Base-by-base conservation (phyloP, 2,329 filamentous ascomycete species). In the Fusarium xylarioides region DNA sequence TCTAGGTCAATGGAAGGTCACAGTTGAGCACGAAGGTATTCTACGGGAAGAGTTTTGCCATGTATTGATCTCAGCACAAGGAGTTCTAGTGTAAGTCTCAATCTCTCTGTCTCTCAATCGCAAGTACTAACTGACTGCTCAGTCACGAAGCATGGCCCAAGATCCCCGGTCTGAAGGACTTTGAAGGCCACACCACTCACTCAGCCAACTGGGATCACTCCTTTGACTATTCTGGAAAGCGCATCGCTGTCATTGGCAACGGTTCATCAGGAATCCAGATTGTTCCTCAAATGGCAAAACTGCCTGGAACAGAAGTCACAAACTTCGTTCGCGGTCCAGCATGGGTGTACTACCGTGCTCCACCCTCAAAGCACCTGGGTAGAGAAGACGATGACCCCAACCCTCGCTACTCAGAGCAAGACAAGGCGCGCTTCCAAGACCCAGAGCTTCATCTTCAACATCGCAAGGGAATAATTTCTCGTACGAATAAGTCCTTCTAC, bases 371-470 rank as follows among this genome's bases (percentile, higher is more conserved):
- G 63, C 78, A 79, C 35, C 68, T 78, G 4, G 77, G 76, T 7
- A 47, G 75, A 35, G 80, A 80, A 2, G 74, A 76, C 28, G 73
- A 78, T 7, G 79, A 80, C 11, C 76, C 78, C 42, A 83, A 67
- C 15, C 76, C 78, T 2, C 37, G 66, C 11, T 80, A 80, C 43
- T 67, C 76, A 2, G 77, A 80, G 2, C 68, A 83, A 32, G 85
- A 89, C 26, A 83, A 87, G 57, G 80, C 84, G 2, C 82, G 86
- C 18, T 84, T 85, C 0, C 89, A 87, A 32, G 70, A 91, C 66
- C 87, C 89, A 0, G 81, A 85, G 16, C 83, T 79, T 19, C 91
- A 90, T 73, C 78, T 89, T 2, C 73, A 81, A 14, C 87, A 87
- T 64, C 82, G 86, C 23, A 87, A 85, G 63, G 80, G 80, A 0